Percentiles rank a stretch among this genome's conserved stretches.
These are phyloP conservation scores for Solanum chmielewskii DNA, from an alignment of 257 asterid genomes.

Conservation along the genomic window DNA sequence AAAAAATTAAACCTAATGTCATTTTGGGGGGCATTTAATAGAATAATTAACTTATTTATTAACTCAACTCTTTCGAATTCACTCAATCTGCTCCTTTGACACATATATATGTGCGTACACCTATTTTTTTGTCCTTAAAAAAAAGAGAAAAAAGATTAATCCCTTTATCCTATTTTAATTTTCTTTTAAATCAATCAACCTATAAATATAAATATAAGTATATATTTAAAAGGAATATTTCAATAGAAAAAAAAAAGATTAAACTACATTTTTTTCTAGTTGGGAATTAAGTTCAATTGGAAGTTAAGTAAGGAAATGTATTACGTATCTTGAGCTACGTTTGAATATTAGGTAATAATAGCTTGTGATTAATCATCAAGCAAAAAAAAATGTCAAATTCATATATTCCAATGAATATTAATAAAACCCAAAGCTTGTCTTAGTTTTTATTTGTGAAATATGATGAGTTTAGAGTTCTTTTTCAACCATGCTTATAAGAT, in stretches of 20 bases:
- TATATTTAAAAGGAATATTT: not conserved
- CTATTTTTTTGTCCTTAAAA: too few species aligned
- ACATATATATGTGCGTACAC: too few species aligned
- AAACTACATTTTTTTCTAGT: not conserved
- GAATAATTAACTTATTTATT: too few species aligned
- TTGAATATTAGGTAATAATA: not conserved
- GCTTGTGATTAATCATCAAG: not conserved
- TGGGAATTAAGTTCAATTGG: not conserved
- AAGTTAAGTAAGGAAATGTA: not conserved
- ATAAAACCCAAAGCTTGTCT: not conserved
- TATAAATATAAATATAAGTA: not conserved
- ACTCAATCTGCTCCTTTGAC: too few species aligned
- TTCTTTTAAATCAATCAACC: not conserved
- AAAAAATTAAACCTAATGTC: not conserved
- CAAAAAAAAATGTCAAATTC: not conserved
- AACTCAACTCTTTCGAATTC: too few species aligned
- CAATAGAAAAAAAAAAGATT: not conserved
- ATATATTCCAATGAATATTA: too few species aligned
- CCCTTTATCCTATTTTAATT: too few species aligned
- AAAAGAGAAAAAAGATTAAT: too few species aligned
- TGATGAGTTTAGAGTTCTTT: too few species aligned
- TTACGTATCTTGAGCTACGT: not conserved
- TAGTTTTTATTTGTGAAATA: too few species aligned
- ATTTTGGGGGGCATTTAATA: accelerated
- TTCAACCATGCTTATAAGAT: too few species aligned